Base-by-base conservation (phyloP, 805 yeast genomes). In the Yarrowia sp. region DNA sequence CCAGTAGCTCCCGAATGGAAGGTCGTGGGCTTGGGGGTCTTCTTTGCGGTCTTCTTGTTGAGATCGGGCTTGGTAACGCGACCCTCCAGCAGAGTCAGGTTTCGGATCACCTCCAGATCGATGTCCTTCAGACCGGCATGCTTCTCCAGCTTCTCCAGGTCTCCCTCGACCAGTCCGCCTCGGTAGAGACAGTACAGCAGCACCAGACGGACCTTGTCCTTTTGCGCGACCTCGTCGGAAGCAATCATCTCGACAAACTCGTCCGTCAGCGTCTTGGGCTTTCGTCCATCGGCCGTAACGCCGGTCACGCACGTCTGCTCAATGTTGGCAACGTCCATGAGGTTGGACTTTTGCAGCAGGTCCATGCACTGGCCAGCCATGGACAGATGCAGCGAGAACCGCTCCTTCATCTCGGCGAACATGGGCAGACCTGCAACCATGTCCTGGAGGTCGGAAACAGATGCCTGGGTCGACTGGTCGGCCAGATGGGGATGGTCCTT, bases 271-370 rank as follows among this genome's bases (percentile, higher is more conserved):
- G 80, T 82, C 46, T 71, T 70, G 46, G 80, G 80, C 66, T 81
- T 81, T 25, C 80, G 80, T 2, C 93, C 91, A 65, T 89, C 88
- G 49, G 84, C 77, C 62, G 84, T 85, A 2, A 81, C 72, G 21
- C 96, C 96, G 42, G 83, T 83, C 4, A 90, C 88, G 65, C 91
- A 79, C 18, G 85, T 82, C 74, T 92, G 97, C 73, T 94, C 98
- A 63, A 91, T 80, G 65, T 89, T 94, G 1, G 96, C 90, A 18
- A 88, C 78, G 64, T 84, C 90, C 8, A 87, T 84, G 66, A 90
- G 74, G 41, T 81, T 79, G 64, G 84, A 77, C 27, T 77, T 78
- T 55, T 84, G 81, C 70, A 86, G 84, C 14, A 80, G 73, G 25
- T 78, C 80, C 73, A 88, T 77, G 69, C 92, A 84, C 68, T 83